Conservation (phyloP, 192 early-diverging fungal species). For the Linnemannia zychae region DNA sequence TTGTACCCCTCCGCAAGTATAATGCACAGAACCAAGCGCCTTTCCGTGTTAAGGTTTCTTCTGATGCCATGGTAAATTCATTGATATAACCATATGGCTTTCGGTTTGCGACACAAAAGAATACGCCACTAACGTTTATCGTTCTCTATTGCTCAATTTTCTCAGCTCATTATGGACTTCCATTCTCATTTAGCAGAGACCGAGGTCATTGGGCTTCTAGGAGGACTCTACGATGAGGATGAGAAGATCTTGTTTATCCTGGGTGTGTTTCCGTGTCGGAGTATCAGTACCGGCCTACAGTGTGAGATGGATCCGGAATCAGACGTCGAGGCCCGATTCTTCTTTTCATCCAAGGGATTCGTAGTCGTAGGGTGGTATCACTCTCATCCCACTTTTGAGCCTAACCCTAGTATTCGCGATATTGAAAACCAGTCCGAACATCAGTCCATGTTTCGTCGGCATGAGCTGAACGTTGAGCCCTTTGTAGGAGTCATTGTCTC, state of each 20-base stretch:
- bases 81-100: not conserved
- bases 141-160: constrained; percentile 9
- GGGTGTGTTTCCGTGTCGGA: constrained; percentile 84
- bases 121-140: not conserved
- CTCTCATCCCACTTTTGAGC: constrained; percentile 94
- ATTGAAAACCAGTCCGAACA: constrained; percentile 91
- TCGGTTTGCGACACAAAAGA: not conserved
- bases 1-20: constrained; percentile 64
- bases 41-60: constrained; percentile 63
- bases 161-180: constrained; percentile 90
- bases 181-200: constrained; percentile 92
- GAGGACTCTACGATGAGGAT: constrained; percentile 76
- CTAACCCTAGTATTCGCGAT: constrained; percentile 90
- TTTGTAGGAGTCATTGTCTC: constrained; percentile 92
- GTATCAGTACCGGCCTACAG: constrained; percentile 84
- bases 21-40: constrained; percentile 62
- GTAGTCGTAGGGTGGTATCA: constrained; percentile 96
- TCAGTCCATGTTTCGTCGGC: constrained; percentile 82
- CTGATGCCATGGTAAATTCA: constrained; percentile 65
- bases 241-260: constrained; percentile 68
- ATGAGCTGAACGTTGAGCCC: constrained; percentile 78
- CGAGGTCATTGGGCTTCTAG: constrained; percentile 94
- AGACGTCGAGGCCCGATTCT: constrained; percentile 85
- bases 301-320: constrained; percentile 96
- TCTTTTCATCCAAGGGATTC: constrained; percentile 72